Conservation (phyloP, 139 green algal genomes). For the Tetratostichococcus sp. region DNA sequence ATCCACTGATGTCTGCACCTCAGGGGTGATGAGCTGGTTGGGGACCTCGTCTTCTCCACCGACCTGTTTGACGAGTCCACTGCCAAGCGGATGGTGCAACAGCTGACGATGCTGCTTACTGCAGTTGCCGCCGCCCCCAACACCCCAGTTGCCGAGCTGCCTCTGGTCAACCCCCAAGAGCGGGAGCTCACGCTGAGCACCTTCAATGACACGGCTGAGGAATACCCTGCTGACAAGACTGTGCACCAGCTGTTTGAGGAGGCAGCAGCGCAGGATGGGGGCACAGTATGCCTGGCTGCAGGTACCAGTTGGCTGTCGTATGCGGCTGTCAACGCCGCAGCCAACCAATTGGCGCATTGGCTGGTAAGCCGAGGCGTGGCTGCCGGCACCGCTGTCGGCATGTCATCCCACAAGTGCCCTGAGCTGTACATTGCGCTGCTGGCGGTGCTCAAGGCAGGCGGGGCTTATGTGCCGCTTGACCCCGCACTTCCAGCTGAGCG, state of each 20-base stretch:
- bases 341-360: conserved; percentile 31
- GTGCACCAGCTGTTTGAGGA: conserved; percentile 25
- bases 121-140: too few relatives aligned
- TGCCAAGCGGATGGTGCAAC: neutral
- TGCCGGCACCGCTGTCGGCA: conserved; percentile 19
- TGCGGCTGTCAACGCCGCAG: conserved; percentile 15
- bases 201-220: neutral
- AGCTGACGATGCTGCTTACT: neutral
- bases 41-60: neutral
- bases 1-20: too few relatives aligned
- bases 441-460: conserved; percentile 41
- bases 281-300: conserved; percentile 15
- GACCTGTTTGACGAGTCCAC: neutral
- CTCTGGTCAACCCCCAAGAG: neutral
- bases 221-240: neutral
- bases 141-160: neutral
- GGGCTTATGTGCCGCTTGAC: conserved; percentile 53
- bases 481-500: conserved; percentile 42
- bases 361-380: conserved; percentile 17
- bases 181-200: neutral
- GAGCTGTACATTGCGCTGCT: conserved; percentile 43
- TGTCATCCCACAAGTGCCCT: conserved; percentile 33
- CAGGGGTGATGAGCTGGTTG: neutral
- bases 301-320: conserved; percentile 9
- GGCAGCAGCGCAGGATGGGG: neutral